Evolutionary conservation across 345 rosid genomes (phyloP).

Genomic region (Syzygium oleosum): DNA sequence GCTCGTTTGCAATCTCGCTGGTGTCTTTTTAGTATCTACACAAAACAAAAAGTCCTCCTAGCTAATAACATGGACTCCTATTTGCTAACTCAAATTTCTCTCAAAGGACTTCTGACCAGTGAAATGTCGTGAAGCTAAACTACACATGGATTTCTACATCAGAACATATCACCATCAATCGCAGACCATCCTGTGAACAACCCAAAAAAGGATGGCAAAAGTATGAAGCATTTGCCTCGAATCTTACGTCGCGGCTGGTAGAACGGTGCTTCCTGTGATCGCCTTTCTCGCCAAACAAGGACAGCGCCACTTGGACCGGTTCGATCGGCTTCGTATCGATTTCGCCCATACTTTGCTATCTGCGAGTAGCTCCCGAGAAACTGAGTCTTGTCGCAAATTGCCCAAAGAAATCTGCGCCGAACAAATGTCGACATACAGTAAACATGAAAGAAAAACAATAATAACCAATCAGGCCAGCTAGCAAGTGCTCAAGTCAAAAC

Average conservation of each 20-base stretch:
- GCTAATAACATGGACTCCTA: neutral
- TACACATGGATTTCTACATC: neutral
- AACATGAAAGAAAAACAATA: neutral
- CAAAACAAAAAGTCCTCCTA: neutral
- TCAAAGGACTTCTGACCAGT: accelerated
- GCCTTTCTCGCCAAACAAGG: constrained; percentile 24
- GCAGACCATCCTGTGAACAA: neutral
- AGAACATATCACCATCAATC: neutral
- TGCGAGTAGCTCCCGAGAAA: neutral
- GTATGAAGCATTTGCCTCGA: neutral
- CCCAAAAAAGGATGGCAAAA: neutral
- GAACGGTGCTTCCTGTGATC: constrained; percentile 17
- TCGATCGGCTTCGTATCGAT: constrained; percentile 43
- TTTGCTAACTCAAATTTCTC: neutral
- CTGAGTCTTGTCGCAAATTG: neutral
- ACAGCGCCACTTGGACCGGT: constrained; percentile 39
- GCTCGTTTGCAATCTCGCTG: neutral
- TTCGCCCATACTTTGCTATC: constrained; percentile 27
- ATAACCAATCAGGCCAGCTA: neutral
- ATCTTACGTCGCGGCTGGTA: constrained; percentile 18
- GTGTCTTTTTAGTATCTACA: neutral
- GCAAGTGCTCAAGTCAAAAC: neutral
- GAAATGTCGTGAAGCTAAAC: neutral
- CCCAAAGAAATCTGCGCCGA: neutral
- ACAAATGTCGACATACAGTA: accelerated